Conservation (phyloP, 352 stramenopile genomes). For the Globisporangium canariense region DNA sequence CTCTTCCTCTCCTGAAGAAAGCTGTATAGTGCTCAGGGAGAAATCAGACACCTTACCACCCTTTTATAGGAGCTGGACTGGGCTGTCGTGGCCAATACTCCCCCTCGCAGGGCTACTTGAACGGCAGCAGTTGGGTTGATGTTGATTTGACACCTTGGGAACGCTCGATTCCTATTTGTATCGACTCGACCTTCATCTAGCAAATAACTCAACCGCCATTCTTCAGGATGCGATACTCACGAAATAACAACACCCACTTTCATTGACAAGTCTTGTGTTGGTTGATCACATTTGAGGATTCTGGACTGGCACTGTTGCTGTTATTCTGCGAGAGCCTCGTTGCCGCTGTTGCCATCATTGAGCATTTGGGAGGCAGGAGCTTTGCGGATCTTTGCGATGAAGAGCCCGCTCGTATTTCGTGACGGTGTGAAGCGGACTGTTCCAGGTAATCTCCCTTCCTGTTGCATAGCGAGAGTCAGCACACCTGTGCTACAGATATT, state of each 20-base stretch:
- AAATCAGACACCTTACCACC: not conserved
- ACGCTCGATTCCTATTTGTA: too few relatives aligned
- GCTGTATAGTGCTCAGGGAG: not conserved
- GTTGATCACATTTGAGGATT: too few relatives aligned
- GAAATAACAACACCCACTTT: too few relatives aligned
- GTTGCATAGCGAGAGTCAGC: not conserved
- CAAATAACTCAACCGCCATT: too few relatives aligned
- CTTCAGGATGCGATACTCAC: too few relatives aligned
- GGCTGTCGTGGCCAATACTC: not conserved
- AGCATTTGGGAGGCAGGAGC: not conserved
- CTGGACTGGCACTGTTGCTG: not conserved
- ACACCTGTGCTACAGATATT: not conserved
- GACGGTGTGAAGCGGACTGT: slow-evolving; percentile 75
- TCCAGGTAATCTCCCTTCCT: slow-evolving; percentile 45
- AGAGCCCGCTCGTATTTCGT: slow-evolving; percentile 65
- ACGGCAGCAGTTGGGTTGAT: too few relatives aligned
- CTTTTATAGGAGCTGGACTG: not conserved
- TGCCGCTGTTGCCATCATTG: not conserved
- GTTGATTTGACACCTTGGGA: not conserved
- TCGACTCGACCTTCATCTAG: too few relatives aligned
- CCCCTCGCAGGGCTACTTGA: too few relatives aligned
- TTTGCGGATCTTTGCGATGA: slow-evolving; percentile 65
- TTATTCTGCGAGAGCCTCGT: not conserved
- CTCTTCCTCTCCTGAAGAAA: too few relatives aligned
- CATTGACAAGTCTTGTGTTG: too few relatives aligned